A percentile compares a stretch with the other conserved stretches of the same genome.
phyloP scores from a whole-genome alignment of 2,329 filamentous ascomycete genomes.

The Magnaporthiopsis incrustans region DNA sequence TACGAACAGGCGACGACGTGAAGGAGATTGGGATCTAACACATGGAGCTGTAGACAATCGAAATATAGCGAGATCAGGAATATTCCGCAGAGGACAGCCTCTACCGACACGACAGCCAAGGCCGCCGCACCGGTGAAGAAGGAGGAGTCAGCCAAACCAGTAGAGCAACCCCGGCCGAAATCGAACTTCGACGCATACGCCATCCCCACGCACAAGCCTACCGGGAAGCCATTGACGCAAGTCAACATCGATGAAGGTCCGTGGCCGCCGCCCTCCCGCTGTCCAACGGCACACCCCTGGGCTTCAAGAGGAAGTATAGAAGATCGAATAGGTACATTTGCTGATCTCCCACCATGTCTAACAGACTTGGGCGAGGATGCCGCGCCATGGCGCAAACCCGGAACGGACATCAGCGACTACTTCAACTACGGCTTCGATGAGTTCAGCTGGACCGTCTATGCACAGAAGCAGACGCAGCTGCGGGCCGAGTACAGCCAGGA shows the following conservation, averaged over 20 bases:
- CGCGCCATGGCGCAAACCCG: conserved; percentile 92
- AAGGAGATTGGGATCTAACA: not conserved
- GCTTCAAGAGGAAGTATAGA: too few species aligned
- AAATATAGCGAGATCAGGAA: conserved; percentile 59
- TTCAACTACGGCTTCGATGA: conserved; percentile 99
- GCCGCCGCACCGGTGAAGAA: conserved; percentile 37
- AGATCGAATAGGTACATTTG: too few species aligned
- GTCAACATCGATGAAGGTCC: conserved; percentile 63
- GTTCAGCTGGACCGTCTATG: conserved; percentile 95
- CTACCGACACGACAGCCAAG: conserved; percentile 42
- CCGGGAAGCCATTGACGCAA: conserved; percentile 74
- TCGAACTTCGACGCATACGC: conserved; percentile 81
- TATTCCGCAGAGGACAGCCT: conserved; percentile 51
- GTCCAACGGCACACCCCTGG: not conserved
- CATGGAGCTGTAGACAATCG: conserved; percentile 36
- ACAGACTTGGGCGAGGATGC: conserved; percentile 66
- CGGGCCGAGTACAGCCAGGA: conserved; percentile 67
- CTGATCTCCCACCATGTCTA: not conserved
- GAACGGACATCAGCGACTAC: conserved; percentile 91
- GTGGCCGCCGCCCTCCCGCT: conserved; percentile 8
- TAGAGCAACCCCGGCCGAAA: conserved; percentile 51
- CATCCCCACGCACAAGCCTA: conserved; percentile 68
- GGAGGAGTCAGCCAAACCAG: conserved; percentile 25
- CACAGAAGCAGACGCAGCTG: conserved; percentile 75
- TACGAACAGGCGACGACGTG: not conserved